Conservation (phyloP, 306 rosid genomes). For the Inga laurina region DNA sequence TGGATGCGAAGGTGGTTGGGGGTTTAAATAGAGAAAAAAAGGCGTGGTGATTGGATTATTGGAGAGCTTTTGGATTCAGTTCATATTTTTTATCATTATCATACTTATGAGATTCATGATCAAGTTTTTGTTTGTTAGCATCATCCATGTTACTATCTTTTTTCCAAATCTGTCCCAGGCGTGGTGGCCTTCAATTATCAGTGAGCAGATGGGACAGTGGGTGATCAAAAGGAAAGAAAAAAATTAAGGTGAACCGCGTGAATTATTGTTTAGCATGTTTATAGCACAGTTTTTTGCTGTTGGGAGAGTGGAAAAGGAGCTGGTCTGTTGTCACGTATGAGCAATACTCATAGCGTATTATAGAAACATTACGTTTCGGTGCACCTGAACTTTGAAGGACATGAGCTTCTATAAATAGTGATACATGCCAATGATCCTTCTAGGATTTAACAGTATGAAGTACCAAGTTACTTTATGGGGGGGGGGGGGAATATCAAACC, state of each 20-base stretch:
- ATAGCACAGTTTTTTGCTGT: too few relatives aligned
- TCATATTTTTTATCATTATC: background rate
- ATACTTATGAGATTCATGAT: background rate
- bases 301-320: background rate
- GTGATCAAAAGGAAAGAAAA: background rate
- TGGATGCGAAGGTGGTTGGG: constrained; percentile 19
- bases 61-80: constrained; percentile 17
- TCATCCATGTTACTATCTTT: constrained; percentile 15
- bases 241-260: background rate
- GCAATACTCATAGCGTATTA: background rate
- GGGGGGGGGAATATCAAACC: too few relatives aligned
- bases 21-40: constrained; percentile 42
- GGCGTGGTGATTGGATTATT: background rate
- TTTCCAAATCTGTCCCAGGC: background rate
- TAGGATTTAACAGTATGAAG: background rate
- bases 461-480: background rate
- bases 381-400: background rate
- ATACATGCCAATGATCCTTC: background rate
- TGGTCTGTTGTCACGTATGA: background rate
- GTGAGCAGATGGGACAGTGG: background rate
- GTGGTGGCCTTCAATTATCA: background rate
- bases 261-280: background rate
- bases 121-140: constrained; percentile 8
- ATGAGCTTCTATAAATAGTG: background rate
- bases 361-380: background rate